phyloP scores from a whole-genome alignment of 257 asterid species.

The Leptodermis oblonga region DNA sequence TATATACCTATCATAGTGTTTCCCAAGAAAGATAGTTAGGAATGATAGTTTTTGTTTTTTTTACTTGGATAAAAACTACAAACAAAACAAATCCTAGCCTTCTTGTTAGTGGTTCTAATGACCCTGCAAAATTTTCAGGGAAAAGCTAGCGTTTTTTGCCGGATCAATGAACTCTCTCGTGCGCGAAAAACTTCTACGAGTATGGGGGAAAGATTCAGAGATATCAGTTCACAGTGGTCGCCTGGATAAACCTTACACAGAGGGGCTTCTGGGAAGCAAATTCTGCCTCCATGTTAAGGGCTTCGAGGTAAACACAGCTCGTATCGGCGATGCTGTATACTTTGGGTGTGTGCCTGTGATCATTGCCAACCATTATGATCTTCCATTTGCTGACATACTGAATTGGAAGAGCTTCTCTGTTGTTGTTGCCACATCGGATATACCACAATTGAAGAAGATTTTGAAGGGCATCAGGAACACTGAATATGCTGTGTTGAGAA shows the following conservation, averaged over 20 bases:
- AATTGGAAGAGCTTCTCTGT: constrained; percentile 74
- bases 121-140: constrained; percentile 40
- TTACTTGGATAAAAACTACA: not conserved
- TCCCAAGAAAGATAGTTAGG: not conserved
- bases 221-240: constrained; percentile 53
- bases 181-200: constrained; percentile 73
- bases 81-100: not conserved
- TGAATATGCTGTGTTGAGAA: constrained; percentile 39
- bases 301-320: constrained; percentile 90
- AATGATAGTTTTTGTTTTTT: not conserved
- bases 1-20: not conserved
- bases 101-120: not conserved
- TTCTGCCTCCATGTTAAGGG: constrained; percentile 95
- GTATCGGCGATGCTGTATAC: constrained; percentile 71
- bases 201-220: constrained; percentile 66
- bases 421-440: constrained; percentile 67
- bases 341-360: constrained; percentile 85
- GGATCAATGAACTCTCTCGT: constrained; percentile 83
- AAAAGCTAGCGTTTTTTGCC: constrained; percentile 67
- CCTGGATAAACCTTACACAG: constrained; percentile 52
- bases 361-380: constrained; percentile 87
- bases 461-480: constrained; percentile 35
- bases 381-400: constrained; percentile 73
- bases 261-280: constrained; percentile 61
- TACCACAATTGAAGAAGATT: constrained; percentile 66